Percentiles rank a stretch among this genome's conserved stretches.
These are phyloP conservation scores for Inga leiocalycina DNA, from an alignment of 306 rosid species.

Conservation along the genomic window DNA sequence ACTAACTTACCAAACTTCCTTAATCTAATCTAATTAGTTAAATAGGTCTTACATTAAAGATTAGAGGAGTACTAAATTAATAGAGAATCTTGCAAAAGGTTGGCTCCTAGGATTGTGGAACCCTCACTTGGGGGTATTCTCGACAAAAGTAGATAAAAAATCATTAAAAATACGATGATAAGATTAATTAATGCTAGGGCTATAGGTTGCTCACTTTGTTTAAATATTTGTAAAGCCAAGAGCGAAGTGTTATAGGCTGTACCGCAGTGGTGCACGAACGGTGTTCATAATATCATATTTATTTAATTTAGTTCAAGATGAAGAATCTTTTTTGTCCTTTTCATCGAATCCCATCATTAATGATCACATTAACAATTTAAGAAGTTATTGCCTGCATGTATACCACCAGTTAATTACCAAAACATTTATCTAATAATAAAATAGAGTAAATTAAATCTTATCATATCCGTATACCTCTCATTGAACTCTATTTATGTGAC, in stretches of 20 bases:
- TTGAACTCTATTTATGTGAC: neutral
- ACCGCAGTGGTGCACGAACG: neutral
- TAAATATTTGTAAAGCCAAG: neutral
- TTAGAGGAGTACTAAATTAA: neutral
- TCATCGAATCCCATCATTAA: constrained; percentile 36
- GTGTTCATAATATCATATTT: neutral
- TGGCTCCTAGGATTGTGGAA: constrained; percentile 39
- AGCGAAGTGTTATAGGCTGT: neutral
- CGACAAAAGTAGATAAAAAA: constrained; percentile 3
- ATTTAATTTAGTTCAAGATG: neutral
- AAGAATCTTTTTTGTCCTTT: constrained; percentile 26
- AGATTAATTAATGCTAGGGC: neutral
- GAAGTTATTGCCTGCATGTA: neutral
- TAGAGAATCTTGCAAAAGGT: constrained; percentile 33
- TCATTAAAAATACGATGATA: neutral
- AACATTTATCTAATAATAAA: neutral
- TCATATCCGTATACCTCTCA: neutral
- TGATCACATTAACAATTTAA: neutral
- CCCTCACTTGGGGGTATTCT: neutral
- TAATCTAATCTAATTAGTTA: no score
- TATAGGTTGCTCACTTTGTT: neutral
- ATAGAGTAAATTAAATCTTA: neutral
- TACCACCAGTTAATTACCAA: neutral
- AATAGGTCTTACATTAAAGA: no score
- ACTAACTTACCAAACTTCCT: no score